Base-by-base conservation (phyloP, 768 basidiomycete species). In the Auricularia heimuer region DNA sequence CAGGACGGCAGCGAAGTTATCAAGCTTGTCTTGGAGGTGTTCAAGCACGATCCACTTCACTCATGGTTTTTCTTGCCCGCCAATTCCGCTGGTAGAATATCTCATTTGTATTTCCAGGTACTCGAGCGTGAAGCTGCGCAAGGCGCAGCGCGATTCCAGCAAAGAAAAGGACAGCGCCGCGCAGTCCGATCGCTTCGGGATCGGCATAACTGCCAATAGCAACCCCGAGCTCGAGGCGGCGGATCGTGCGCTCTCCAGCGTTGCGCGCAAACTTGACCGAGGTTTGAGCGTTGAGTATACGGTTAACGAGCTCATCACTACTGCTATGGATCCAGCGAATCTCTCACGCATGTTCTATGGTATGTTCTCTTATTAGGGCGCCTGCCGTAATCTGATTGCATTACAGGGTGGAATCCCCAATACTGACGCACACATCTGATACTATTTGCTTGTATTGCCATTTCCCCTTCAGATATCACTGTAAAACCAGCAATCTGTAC, bases 41-140 rank as follows among this genome's bases (percentile, higher is more conserved):
- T 98, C 85, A 93, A 91, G 74, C 85, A 96, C 71, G 96, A 99
- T 74, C 96, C 97, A 3, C 81, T 99, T n/a, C 91, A 98, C 70
- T 88, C 85, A 36, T 98, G 96, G 95, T 93, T 62, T 3, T 29
- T 29, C 2, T 29, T 42, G 84, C 67, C 29, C 29, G 29, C 29
- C 29, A 29, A 29, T 29, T 29, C 29, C 29, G 29, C 2, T 29
- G 29, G 29, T 29, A 29, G 29, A 29, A 29, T 29, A 29, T 29
- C 29, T 29, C 29, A 29, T 2, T 29, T 29, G 2, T 29, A 29
- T 29, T 29, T 29, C 29, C 65, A 14, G 56, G 11, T 8, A 0
- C 29, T 14, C 45, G 14, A 18, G n/a, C 14, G 42, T 51, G 7
- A 37, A 24, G 37, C 63, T 64, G 4, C 37, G 63, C 67, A 14